Percentiles rank a stretch among this genome's conserved stretches.
phyloP scores from a whole-genome alignment of 495 filamentous ascomycete species.

The Cryomyces minteri region DNA sequence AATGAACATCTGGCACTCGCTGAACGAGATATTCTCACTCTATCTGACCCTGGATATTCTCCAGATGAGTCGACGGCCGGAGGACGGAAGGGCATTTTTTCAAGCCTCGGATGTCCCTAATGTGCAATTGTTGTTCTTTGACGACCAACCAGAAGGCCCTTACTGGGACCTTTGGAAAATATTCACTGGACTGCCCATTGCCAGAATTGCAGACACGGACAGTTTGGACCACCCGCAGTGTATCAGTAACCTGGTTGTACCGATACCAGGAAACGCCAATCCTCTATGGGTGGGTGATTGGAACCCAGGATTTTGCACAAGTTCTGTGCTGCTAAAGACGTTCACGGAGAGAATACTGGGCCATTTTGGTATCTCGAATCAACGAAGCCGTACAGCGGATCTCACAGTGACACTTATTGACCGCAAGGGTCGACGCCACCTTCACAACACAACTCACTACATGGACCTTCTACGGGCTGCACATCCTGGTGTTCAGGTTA shows the following conservation, averaged over 20 bases:
- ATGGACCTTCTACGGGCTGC: constrained; percentile 13
- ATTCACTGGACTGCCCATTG: constrained; percentile 10
- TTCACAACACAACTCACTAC: constrained; percentile 13
- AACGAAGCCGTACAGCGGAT: constrained; percentile 3
- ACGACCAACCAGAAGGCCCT: constrained; percentile 19
- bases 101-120: constrained; percentile 10
- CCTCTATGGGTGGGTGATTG: constrained; percentile 23
- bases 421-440: constrained; percentile 13
- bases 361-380: constrained; percentile 7
- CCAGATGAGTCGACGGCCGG: constrained; percentile 7
- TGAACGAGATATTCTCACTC: constrained; percentile 24
- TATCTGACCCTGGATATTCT: constrained; percentile 20
- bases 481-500: constrained; percentile 14
- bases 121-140: constrained; percentile 19
- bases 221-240: constrained; percentile 1
- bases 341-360: constrained; percentile 16
- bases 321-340: constrained; percentile 13
- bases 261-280: constrained; percentile 20
- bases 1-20: constrained; percentile 21
- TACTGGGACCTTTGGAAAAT: constrained; percentile 21
- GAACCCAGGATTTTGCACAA: constrained; percentile 14
- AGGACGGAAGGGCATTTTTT: too few species aligned
- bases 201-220: background rate
- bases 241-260: constrained; percentile 20
- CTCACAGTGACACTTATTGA: constrained; percentile 20